These are phyloP conservation scores for Sarocladium kiliense DNA, from an alignment of 2,329 filamentous ascomycete species.

Conservation along the genomic window DNA sequence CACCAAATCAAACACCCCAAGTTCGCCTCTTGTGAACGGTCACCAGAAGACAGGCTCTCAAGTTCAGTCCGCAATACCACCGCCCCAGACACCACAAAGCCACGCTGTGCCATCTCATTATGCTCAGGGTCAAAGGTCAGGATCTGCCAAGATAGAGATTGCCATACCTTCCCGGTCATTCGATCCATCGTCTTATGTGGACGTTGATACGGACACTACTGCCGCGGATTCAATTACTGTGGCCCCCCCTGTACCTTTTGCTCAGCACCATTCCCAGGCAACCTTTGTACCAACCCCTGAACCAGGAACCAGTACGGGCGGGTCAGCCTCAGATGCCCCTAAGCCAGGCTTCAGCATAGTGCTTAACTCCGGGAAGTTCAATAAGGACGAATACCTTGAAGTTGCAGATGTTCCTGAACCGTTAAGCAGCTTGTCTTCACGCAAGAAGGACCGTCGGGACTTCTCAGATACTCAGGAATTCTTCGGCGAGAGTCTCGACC, in stretches of 20 bases:
- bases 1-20: slow-evolving; percentile 26
- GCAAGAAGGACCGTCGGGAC: slow-evolving; percentile 49
- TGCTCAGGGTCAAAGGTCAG: slow-evolving; percentile 26
- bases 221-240: slow-evolving; percentile 8
- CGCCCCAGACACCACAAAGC: background rate
- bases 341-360: slow-evolving; percentile 41
- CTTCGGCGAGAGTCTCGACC: slow-evolving; percentile 63
- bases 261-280: slow-evolving; percentile 11
- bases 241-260: background rate
- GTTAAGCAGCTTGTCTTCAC: slow-evolving; percentile 41
- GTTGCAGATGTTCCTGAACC: slow-evolving; percentile 42
- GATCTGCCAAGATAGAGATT: slow-evolving; percentile 40
- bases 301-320: slow-evolving; percentile 4
- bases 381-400: slow-evolving; percentile 48
- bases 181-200: slow-evolving; percentile 31
- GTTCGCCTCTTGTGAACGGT: slow-evolving; percentile 31
- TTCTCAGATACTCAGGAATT: slow-evolving; percentile 49
- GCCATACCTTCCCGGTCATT: slow-evolving; percentile 39
- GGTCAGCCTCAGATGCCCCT: slow-evolving; percentile 9
- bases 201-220: slow-evolving; percentile 19
- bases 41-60: slow-evolving; percentile 12
- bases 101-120: slow-evolving; percentile 11
- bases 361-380: slow-evolving; percentile 36
- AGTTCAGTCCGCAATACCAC: background rate
- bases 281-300: slow-evolving; percentile 11